Evolutionary conservation across 1,284 basidiomycete genomes (phyloP).

Genomic region (Ustilago loliicola): DNA sequence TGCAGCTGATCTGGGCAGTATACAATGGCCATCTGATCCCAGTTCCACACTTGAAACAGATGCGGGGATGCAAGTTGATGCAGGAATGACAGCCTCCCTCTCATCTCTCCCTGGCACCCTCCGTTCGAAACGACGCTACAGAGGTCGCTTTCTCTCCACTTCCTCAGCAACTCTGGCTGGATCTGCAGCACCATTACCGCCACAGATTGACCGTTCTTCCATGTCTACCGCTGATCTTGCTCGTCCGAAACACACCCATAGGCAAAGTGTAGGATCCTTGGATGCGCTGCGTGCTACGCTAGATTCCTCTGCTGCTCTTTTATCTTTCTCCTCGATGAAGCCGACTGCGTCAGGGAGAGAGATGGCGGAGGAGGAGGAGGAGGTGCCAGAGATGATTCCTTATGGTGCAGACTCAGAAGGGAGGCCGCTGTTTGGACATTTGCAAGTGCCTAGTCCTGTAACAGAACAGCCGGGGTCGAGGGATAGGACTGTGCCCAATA

Average conservation of each 20-base stretch:
- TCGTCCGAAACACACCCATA: neutral
- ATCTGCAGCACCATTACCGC: conserved; percentile 16
- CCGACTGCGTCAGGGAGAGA: neutral
- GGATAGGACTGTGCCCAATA: neutral
- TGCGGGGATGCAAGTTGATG: neutral
- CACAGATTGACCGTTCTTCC: conserved; percentile 20
- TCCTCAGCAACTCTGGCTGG: conserved; percentile 16
- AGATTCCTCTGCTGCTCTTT: neutral
- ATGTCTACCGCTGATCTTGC: conserved; percentile 6
- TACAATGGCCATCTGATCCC: conserved; percentile 15
- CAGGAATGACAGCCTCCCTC: neutral
- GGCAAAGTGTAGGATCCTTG: conserved; percentile 21
- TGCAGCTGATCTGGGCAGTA: conserved; percentile 1
- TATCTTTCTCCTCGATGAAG: neutral
- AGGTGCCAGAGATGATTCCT: conserved; percentile 22
- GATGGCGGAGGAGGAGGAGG: neutral
- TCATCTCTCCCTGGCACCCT: conserved; percentile 4
- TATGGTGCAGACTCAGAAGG: neutral
- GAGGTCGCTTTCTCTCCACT: conserved; percentile 19
- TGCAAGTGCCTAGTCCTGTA: neutral
- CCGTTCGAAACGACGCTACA: conserved; percentile 12
- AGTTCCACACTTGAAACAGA: neutral
- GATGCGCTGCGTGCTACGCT: conserved; percentile 18
- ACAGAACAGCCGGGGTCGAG: neutral
- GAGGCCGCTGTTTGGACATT: neutral